Conservation (phyloP, 805 yeast genomes). For the Wickerhamiella galacta region DNA sequence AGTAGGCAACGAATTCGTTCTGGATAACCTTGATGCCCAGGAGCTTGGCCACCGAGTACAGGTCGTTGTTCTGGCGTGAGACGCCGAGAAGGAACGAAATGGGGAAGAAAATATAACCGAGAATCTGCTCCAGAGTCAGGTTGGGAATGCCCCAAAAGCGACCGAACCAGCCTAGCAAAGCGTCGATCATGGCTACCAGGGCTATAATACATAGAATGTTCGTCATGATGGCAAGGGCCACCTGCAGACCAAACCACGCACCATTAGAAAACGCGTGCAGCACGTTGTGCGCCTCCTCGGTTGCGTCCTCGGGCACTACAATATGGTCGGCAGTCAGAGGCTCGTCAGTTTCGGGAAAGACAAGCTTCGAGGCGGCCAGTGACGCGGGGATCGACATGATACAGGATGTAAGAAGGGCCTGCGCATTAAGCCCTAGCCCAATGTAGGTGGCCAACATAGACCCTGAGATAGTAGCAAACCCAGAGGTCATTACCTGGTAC, state of each 20-base stretch:
- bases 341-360: conserved; percentile 42
- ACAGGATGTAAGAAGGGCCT: conserved; percentile 48
- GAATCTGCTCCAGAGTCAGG: conserved; percentile 37
- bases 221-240: conserved; percentile 40
- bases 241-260: conserved; percentile 38
- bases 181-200: conserved; percentile 38
- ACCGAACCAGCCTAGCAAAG: conserved; percentile 43
- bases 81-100: conserved; percentile 42
- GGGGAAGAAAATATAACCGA: conserved; percentile 43
- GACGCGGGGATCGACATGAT: conserved; percentile 56
- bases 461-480: conserved; percentile 49
- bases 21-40: conserved; percentile 43
- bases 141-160: conserved; percentile 40
- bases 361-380: conserved; percentile 40
- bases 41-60: conserved; percentile 33
- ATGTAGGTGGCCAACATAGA: conserved; percentile 47
- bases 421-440: conserved; percentile 44
- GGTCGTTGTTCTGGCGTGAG: conserved; percentile 32
- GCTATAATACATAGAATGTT: conserved; percentile 48
- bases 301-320: conserved; percentile 31
- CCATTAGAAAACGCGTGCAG: conserved; percentile 44
- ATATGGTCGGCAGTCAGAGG: conserved; percentile 34
- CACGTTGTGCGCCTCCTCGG: conserved; percentile 31
- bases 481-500: conserved; percentile 46
- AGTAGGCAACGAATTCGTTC: conserved; percentile 43